A percentile compares a stretch with the other conserved stretches of the same genome.
Conservation (phyloP, 306 rosid genomes). For the Sicyos baderoa region DNA sequence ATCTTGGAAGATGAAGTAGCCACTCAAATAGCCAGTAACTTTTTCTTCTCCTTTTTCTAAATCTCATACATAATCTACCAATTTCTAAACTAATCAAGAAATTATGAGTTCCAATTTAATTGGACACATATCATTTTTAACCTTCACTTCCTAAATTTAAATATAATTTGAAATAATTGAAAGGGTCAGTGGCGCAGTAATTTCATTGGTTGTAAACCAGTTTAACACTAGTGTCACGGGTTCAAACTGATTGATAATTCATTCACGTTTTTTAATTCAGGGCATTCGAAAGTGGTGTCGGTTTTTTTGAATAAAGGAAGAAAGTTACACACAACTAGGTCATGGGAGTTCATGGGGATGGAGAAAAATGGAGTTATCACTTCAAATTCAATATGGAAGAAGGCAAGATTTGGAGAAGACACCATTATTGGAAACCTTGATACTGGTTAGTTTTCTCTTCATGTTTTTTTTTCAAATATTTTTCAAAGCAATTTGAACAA, state of each 20-base stretch:
- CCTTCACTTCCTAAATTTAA: no score
- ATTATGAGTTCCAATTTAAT: no score
- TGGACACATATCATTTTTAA: no score
- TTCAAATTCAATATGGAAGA: conserved; percentile 54
- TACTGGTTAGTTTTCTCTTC: conserved; percentile 40
- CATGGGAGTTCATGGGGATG: conserved; percentile 80
- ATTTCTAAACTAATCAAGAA: no score
- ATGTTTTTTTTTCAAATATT: neutral
- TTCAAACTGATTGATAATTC: neutral
- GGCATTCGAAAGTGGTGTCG: conserved; percentile 63
- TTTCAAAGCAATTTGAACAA: neutral
- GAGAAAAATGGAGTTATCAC: conserved; percentile 40
- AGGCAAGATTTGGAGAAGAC: conserved; percentile 71
- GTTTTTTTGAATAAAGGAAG: conserved; percentile 63
- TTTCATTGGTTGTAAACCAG: no score
- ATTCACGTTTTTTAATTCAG: conserved; percentile 20
- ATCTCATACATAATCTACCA: no score
- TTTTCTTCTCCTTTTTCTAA: neutral
- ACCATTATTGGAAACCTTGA: conserved; percentile 77
- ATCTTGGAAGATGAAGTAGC: conserved; percentile 64
- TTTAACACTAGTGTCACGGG: no score
- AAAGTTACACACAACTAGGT: conserved; percentile 69
- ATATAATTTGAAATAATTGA: no score
- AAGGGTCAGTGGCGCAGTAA: no score
- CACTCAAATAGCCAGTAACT: conserved; percentile 43